Evolutionary conservation across 1,284 basidiomycete genomes (phyloP).

Genomic region (Inonotus obliquus): DNA sequence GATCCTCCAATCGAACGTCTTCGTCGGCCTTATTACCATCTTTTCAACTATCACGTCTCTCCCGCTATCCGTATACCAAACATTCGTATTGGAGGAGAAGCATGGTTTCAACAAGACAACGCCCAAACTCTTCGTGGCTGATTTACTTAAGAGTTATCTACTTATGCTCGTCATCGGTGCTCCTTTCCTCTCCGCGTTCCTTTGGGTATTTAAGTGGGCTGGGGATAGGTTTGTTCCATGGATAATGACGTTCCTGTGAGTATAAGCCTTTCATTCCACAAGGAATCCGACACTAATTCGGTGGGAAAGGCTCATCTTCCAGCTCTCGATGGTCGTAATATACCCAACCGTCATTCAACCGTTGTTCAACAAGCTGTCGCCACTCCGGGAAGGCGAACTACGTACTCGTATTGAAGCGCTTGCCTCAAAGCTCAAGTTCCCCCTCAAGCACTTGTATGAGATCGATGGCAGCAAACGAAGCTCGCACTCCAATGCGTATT

Average conservation of each 20-base stretch:
- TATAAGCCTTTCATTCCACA: conserved; percentile 28
- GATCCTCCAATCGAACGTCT: conserved; percentile 84
- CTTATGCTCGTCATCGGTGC: conserved; percentile 76
- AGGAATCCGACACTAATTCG: not conserved
- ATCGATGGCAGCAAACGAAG: conserved; percentile 96
- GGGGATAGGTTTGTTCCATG: conserved; percentile 87
- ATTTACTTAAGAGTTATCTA: conserved; percentile 77
- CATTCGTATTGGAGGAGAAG: conserved; percentile 91
- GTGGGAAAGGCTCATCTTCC: conserved; percentile 64
- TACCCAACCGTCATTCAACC: conserved; percentile 93
- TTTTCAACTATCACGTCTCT: conserved; percentile 65
- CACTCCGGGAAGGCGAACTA: conserved; percentile 72
- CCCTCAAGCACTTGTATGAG: conserved; percentile 91
- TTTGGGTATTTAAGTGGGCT: conserved; percentile 90
- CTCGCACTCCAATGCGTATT: conserved; percentile 93
- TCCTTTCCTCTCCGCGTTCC: conserved; percentile 84
- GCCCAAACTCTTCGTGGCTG: conserved; percentile 64
- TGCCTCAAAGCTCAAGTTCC: conserved; percentile 83
- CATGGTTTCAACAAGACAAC: conserved; percentile 98
- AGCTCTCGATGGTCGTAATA: conserved; percentile 79
- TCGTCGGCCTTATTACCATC: conserved; percentile 65
- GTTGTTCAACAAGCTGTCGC: conserved; percentile 94
- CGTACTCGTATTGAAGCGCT: conserved; percentile 71
- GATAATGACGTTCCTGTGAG: conserved; percentile 80
- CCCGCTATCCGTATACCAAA: conserved; percentile 78